These are phyloP conservation scores for Flammula alnicola DNA, from an alignment of 1,284 basidiomycete genomes.

Conservation along the genomic window DNA sequence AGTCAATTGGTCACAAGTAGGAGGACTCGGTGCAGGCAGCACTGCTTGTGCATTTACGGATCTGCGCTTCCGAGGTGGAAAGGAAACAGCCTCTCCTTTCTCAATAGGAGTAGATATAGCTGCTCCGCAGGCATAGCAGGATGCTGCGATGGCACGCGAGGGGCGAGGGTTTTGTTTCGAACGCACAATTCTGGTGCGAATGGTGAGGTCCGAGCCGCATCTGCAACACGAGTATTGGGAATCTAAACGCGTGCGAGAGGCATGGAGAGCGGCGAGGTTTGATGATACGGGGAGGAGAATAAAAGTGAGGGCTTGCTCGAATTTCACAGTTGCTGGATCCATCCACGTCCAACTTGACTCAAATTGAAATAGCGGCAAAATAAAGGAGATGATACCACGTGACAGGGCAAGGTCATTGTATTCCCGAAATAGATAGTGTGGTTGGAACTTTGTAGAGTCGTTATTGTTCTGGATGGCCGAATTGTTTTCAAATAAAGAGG, in stretches of 20 bases:
- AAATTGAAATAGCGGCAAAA: too few species aligned
- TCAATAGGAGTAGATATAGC: conserved; percentile 15
- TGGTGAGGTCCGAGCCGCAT: conserved; percentile 53
- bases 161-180: conserved; percentile 11
- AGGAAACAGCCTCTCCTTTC: conserved; percentile 17
- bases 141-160: conserved; percentile 22
- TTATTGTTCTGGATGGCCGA: conserved; percentile 36
- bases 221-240: conserved; percentile 45
- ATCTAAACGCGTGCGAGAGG: conserved; percentile 38
- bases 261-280: conserved; percentile 63
- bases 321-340: conserved; percentile 46
- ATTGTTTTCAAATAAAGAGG: too few species aligned
- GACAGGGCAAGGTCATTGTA: conserved; percentile 16
- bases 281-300: conserved; percentile 54
- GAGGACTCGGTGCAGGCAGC: not conserved
- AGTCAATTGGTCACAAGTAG: not conserved
- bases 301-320: conserved; percentile 51
- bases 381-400: conserved; percentile 5
- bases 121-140: conserved; percentile 29
- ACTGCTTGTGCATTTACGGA: conserved; percentile 2
- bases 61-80: conserved; percentile 19
- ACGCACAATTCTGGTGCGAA: conserved; percentile 28
- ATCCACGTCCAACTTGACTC: too few species aligned
- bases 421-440: conserved; percentile 22
- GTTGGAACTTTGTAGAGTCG: too few species aligned